Evolutionary conservation across 1,139 yeast genomes (phyloP).

Genomic region (Saccharomyces hybrid): DNA sequence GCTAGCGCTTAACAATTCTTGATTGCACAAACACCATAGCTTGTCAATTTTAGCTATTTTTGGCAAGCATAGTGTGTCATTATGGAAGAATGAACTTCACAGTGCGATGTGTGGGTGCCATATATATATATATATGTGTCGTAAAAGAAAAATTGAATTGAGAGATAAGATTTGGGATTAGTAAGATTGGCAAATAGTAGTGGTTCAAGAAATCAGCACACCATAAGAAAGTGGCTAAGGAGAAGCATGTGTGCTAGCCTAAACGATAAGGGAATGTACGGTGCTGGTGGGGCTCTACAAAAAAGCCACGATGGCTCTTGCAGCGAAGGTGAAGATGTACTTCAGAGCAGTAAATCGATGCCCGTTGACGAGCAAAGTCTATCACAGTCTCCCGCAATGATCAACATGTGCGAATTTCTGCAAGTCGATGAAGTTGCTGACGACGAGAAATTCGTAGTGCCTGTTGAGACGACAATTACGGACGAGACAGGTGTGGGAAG

Average conservation of each 20-base stretch:
- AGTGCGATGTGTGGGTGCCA: background rate
- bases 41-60: too few species aligned
- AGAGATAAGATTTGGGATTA: background rate
- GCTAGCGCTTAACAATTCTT: too few species aligned
- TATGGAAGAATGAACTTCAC: background rate
- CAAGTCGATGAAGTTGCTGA: background rate
- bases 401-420: background rate
- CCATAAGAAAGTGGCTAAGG: too few species aligned
- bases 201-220: too few species aligned
- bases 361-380: background rate
- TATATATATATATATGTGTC: background rate
- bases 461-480: background rate
- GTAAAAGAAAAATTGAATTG: too few species aligned
- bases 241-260: background rate
- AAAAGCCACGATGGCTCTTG: background rate
- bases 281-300: background rate
- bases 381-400: background rate
- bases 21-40: too few species aligned
- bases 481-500: background rate
- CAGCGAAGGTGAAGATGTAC: background rate
- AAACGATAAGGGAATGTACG: background rate
- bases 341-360: background rate
- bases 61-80: background rate
- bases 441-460: background rate
- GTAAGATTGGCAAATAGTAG: background rate